Evolutionary conservation across 441 rosid genomes (phyloP).

Genomic region (Hura crepitans): DNA sequence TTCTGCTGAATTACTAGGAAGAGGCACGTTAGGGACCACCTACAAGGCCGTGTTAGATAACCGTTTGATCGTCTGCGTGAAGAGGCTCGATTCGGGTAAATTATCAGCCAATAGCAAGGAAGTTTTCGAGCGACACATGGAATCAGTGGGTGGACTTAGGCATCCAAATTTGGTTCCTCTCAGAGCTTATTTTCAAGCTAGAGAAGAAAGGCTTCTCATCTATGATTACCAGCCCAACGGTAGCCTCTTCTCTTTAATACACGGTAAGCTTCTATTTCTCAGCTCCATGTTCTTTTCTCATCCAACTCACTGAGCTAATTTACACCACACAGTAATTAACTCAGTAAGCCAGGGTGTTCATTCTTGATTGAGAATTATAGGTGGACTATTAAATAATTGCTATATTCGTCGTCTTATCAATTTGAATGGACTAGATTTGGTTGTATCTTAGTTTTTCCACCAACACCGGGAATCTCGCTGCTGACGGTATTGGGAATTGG

Average conservation of each 20-base stretch:
- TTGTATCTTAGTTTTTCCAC: not conserved
- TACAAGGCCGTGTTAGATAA: slow-evolving; percentile 75
- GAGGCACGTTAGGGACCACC: slow-evolving; percentile 71
- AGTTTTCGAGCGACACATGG: slow-evolving; percentile 65
- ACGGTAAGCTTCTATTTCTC: slow-evolving; percentile 43
- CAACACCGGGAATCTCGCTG: slow-evolving; percentile 14
- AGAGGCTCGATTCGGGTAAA: slow-evolving; percentile 66
- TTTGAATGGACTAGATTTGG: slow-evolving; percentile 6
- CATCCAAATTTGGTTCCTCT: slow-evolving; percentile 79
- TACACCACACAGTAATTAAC: not conserved
- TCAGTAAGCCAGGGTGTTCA: not conserved
- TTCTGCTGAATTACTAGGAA: slow-evolving; percentile 81
- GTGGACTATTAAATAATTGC: too few relatives aligned
- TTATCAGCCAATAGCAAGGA: slow-evolving; percentile 44
- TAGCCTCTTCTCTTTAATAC: slow-evolving; percentile 80
- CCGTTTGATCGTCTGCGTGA: slow-evolving; percentile 62
- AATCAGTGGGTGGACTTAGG: slow-evolving; percentile 55
- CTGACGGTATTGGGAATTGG: slow-evolving; percentile 22
- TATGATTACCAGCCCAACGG: slow-evolving; percentile 83
- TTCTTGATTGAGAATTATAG: not conserved
- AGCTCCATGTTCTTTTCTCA: too few relatives aligned
- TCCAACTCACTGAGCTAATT: slow-evolving; percentile 15
- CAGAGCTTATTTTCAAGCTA: slow-evolving; percentile 71
- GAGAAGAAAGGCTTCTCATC: slow-evolving; percentile 77
- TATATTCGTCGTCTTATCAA: not conserved